Base-by-base conservation (phyloP, 257 asterid species). In the Solanum medicagineum region DNA sequence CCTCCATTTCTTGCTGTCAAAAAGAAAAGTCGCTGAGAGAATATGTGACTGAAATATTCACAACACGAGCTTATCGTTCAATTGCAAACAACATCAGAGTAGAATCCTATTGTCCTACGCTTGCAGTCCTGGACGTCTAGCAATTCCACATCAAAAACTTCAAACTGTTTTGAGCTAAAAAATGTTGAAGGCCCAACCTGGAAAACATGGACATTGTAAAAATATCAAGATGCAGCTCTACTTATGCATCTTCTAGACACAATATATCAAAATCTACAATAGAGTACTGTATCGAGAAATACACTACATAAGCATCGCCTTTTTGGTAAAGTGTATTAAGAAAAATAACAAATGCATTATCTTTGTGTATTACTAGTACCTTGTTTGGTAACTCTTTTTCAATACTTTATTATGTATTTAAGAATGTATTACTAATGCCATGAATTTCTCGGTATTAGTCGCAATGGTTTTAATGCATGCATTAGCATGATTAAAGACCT, bases 141-240 rank as follows among this genome's bases (percentile, higher is more conserved):
- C 90, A 95, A 86, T 88, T 97, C 98, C 59, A 97, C 92, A 45
- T 95, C 98, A 40, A 97, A 97, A 80, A 97, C 98, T 87, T 95
- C 98, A 73, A 89, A 97, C 77, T 97, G 98, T 90, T 94, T 97
- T 47, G 98, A 89, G 93, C 98, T 97, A 93, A 95, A 95, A 88
- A 95, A 97, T 4, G 98, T 97, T 15, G 98, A 93, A 82, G 98
- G 99, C 75, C 99, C 98, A 13, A 95, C 99, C 99, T 97, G 93
- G 80, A 66, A 73, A 53, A 60, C 71, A 87, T 53, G 26, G 17
- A 83, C 56, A 62, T 51, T 42, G 36, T 42, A 36, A 74, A 16
- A 63, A 62, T 44, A 55, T 56, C 42, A 83, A 86, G 62, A 81
- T 49, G 84, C 86, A 24, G 54, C 44, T 53, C 49, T 79, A 77